These are phyloP conservation scores for Ceratobasidium theobromae DNA, from an alignment of 1,284 basidiomycete genomes.

Conservation along the genomic window DNA sequence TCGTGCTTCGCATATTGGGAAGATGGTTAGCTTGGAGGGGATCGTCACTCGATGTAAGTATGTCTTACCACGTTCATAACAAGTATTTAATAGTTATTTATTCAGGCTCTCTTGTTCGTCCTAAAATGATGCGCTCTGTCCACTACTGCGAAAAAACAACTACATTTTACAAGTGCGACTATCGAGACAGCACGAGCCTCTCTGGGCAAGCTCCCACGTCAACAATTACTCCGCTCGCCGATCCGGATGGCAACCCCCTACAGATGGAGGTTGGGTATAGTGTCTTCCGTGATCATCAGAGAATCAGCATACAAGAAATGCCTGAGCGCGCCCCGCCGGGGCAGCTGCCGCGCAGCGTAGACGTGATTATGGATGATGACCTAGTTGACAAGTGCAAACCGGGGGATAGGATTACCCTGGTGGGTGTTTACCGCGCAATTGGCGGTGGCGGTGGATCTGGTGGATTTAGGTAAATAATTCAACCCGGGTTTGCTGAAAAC, in stretches of 20 bases:
- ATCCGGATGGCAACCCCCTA: conserved; percentile 84
- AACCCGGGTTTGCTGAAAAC: neutral
- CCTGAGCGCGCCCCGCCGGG: conserved; percentile 97
- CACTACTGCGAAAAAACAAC: conserved; percentile 91
- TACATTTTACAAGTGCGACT: conserved; percentile 85
- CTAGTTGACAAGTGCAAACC: conserved; percentile 97
- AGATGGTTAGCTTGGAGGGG: conserved; percentile 96
- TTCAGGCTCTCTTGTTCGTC: conserved; percentile 85
- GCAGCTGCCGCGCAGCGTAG: conserved; percentile 92
- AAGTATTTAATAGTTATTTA: neutral
- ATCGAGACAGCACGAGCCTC: conserved; percentile 89
- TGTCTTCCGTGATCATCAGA: conserved; percentile 94
- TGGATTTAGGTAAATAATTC: conserved; percentile 83
- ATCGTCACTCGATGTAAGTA: conserved; percentile 90
- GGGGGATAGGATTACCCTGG: conserved; percentile 95
- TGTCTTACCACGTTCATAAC: neutral
- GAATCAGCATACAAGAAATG: conserved; percentile 99
- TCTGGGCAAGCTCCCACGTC: conserved; percentile 88
- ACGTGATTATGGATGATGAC: conserved; percentile 96
- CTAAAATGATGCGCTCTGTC: conserved; percentile 96
- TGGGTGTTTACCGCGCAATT: conserved; percentile 92
- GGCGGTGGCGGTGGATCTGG: conserved; percentile 80
- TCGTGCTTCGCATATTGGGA: conserved; percentile 84
- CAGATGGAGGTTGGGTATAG: conserved; percentile 94
- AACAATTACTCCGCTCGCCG: conserved; percentile 87